Percentiles rank a stretch among this genome's conserved stretches.
Conservation (phyloP, 768 basidiomycete species). For the Pleurotus cornucopiae region DNA sequence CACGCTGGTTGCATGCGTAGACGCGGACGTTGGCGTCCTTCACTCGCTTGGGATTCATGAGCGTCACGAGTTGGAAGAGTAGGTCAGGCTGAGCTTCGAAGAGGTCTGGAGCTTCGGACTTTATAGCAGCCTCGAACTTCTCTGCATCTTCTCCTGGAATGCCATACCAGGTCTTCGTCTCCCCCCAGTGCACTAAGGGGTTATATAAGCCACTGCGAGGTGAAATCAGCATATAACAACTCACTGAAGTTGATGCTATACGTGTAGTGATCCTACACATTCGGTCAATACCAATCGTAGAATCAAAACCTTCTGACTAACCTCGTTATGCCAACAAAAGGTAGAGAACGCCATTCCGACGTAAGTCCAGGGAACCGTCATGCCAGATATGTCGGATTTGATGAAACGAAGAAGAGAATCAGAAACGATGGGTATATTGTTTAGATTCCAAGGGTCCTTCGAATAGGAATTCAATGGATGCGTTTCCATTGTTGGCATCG, state of each 20-base stretch:
- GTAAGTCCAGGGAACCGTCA: slow-evolving; percentile 99
- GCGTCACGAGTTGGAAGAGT: slow-evolving; percentile 93
- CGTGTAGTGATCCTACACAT: slow-evolving; percentile 87
- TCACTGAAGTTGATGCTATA: slow-evolving; percentile 92
- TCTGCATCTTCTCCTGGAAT: slow-evolving; percentile 94
- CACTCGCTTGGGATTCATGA: slow-evolving; percentile 92
- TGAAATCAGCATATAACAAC: slow-evolving; percentile 20
- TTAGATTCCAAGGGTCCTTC: slow-evolving; percentile 94
- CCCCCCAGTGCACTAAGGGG: slow-evolving; percentile 91
- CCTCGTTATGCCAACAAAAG: slow-evolving; percentile 99
- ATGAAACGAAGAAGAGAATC: slow-evolving; percentile 95
- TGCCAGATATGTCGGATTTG: slow-evolving; percentile 98
- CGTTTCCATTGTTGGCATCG: slow-evolving; percentile 93
- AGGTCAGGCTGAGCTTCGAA: slow-evolving; percentile 98
- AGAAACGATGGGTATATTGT: slow-evolving; percentile 91
- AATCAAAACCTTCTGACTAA: slow-evolving; percentile 22
- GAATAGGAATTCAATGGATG: slow-evolving; percentile 86
- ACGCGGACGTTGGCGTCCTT: slow-evolving; percentile 87
- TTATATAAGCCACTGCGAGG: slow-evolving; percentile 9
- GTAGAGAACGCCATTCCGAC: slow-evolving; percentile 99
- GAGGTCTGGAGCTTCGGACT: slow-evolving; percentile 91
- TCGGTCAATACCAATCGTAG: slow-evolving; percentile 12
- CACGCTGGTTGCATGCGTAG: slow-evolving; percentile 92
- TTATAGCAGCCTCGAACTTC: slow-evolving; percentile 95
- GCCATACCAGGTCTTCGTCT: slow-evolving; percentile 99